Base-by-base conservation (phyloP, 1,284 basidiomycete species). In the Mycosarcoma mackinlayi region DNA sequence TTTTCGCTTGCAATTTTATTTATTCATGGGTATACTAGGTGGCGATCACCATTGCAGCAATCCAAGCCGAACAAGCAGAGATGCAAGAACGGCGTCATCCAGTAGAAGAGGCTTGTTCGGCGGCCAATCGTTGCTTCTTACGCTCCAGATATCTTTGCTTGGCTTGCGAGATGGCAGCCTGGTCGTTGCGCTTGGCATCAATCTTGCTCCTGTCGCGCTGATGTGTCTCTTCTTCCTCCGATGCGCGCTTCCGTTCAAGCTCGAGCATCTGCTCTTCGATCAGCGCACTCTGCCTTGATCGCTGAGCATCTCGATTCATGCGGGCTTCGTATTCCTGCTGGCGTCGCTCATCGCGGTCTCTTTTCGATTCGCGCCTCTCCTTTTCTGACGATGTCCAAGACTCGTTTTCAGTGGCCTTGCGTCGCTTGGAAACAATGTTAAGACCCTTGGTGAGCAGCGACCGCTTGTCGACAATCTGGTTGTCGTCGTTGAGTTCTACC, bases 401-500 rank as follows among this genome's bases (percentile, higher is more conserved):
- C 1, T 25, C 38, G n/a, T 51, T 28, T 14, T 46, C 35, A 11
- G 10, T n/a, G 13, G 38, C 31, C 27, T 38, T 51, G 47, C 49
- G 53, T 31, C 57, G 39, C 31, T 69, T 65, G 11, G 62, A 56
- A n/a, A 84, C 84, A 41, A 97, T 87, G 81, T 99, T 99, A 59
- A 99, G 86, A 3, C 96, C 96, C 4, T 93, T 93, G 30, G 89
- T 88, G 37, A 98, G 86, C 9, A 99, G 86, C 40, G 95, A 91
- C 54, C 94, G 90, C 80, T 95, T 94, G 86, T 98, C 95, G 47
- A 99, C 91, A 47, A 98, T 92, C 83, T 96, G 91, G 77, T 94
- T 94, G 76, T 98, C 94, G 82, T 98, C 96, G 83, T 98, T 98
- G 47, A 98, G 85, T 83, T 97, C 94, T 37, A 98, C 90, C n/a